Evolutionary conservation across 768 basidiomycete genomes (phyloP), one percentile per base, ranked within the genome.

Genomic region (Boletus subcaerulescens): DNA sequence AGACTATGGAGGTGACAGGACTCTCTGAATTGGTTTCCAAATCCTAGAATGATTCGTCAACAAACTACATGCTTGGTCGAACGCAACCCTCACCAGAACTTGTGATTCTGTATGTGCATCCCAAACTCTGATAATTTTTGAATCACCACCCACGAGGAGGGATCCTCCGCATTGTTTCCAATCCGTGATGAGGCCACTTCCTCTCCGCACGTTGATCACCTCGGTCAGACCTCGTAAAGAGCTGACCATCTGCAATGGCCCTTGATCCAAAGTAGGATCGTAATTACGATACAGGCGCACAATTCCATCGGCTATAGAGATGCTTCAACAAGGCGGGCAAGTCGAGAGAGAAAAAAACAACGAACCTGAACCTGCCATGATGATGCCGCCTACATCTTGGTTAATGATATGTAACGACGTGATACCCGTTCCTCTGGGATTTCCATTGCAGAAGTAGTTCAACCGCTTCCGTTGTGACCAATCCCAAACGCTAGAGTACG

Each of bases 261-360:
- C 85, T 66, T 86, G 80, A 62, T 87, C 78, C 45, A 86, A 65
- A 10, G 74, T 78, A 0, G 86, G 81, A 66, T 97, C 94, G 64
- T 97, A 98, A 65, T 97, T 92, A 40, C 94, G 84, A 70, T 89
- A 98, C 20, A 98, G 76, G 32, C 95, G 90, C 60, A 98, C 83
- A 61, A 91, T 82, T 13, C 95, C 95, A 62, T 98, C 96, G 46
- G 92, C 94, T 96, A 63, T 9, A 49, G 17, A 48, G 48, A n/a
- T 35, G 17, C 38, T 58, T 48, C 35, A 53, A 22, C 24, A 32
- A 35, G 29, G 53, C 0, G n/a, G 29, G 53, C 0, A n/a, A 13
- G 5, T 12, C 15, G 35, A 40, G 33, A 20, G 11, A 56, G n/a
- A 6, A 47, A 11, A 24, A 24, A 50, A 38, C 4, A 29, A 72